Evolutionary conservation across 805 yeast species (phyloP).

Genomic region (Blastobotrys mokoenaii): DNA sequence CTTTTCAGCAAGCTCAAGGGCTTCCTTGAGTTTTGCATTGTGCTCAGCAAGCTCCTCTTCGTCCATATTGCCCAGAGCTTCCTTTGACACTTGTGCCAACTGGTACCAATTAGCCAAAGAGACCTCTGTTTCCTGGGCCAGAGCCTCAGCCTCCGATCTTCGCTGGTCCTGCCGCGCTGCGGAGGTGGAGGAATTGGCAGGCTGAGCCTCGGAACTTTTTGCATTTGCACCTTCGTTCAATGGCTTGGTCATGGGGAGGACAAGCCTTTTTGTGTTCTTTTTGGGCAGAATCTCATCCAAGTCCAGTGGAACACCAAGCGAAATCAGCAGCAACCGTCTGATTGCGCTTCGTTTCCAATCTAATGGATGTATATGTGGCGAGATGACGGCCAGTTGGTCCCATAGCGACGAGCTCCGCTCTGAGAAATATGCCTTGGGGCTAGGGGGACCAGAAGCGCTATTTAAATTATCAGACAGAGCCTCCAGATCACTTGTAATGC

Average conservation of each 20-base stretch:
- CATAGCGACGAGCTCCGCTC: slow-evolving; percentile 29
- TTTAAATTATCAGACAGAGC: background rate
- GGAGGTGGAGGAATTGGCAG: background rate
- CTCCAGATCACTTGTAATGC: background rate
- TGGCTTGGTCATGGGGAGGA: slow-evolving; percentile 13
- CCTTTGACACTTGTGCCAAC: slow-evolving; percentile 28
- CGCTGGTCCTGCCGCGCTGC: background rate
- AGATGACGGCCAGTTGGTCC: slow-evolving; percentile 36
- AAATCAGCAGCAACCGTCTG: slow-evolving; percentile 52
- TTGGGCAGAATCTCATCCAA: slow-evolving; percentile 45
- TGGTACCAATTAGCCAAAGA: slow-evolving; percentile 25
- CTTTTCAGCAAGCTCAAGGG: slow-evolving; percentile 32
- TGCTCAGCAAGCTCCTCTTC: slow-evolving; percentile 33
- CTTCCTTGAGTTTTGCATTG: slow-evolving; percentile 27
- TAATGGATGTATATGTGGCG: slow-evolving; percentile 46
- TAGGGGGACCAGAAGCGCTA: slow-evolving; percentile 1
- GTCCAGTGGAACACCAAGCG: slow-evolving; percentile 67
- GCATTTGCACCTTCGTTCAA: background rate
- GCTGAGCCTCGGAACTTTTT: background rate
- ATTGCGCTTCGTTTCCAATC: slow-evolving; percentile 65
- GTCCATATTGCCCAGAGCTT: slow-evolving; percentile 30
- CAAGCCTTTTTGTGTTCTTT: slow-evolving; percentile 19
- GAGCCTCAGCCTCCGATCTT: slow-evolving; percentile 2
- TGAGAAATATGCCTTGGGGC: slow-evolving; percentile 14
- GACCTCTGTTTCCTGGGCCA: slow-evolving; percentile 17